A percentile compares a stretch with the other conserved stretches of the same genome.
These are phyloP conservation scores for Albizia julibrissin DNA, from an alignment of 306 rosid genomes.

Conservation along the genomic window DNA sequence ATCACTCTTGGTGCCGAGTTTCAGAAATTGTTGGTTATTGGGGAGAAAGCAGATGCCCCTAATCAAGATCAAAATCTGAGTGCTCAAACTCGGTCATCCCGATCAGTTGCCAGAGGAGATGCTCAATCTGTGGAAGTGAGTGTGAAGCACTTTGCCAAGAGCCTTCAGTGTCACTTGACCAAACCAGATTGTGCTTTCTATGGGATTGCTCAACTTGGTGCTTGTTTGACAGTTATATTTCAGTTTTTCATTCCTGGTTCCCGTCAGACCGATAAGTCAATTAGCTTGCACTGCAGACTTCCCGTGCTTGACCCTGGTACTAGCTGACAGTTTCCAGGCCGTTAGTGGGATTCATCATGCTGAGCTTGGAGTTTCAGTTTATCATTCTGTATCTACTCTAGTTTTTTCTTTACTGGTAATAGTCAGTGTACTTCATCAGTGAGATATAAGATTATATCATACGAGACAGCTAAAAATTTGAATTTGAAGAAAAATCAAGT, in stretches of 20 bases:
- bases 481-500: slow-evolving; percentile 4
- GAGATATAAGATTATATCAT: not conserved
- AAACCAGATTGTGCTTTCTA: slow-evolving; percentile 98
- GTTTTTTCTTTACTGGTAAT: not conserved
- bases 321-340: slow-evolving; percentile 38
- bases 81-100: slow-evolving; percentile 69
- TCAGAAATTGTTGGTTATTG: slow-evolving; percentile 70
- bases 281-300: slow-evolving; percentile 94
- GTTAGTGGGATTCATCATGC: slow-evolving; percentile 10
- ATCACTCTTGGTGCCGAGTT: slow-evolving; percentile 91
- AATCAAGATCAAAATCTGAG: slow-evolving; percentile 71
- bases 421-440: not conserved
- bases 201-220: slow-evolving; percentile 80
- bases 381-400: slow-evolving; percentile 2
- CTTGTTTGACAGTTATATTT: slow-evolving; percentile 75
- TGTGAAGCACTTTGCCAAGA: slow-evolving; percentile 87
- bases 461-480: not conserved
- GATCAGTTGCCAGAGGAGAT: slow-evolving; percentile 75
- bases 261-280: slow-evolving; percentile 80
- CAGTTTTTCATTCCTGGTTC: slow-evolving; percentile 75
- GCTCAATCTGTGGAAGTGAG: slow-evolving; percentile 90
- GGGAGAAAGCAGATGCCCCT: slow-evolving; percentile 73
- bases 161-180: slow-evolving; percentile 85
- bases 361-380: slow-evolving; percentile 27
- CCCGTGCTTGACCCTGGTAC: slow-evolving; percentile 83